Evolutionary conservation across 805 yeast genomes (phyloP), one percentile per base, ranked within the genome.

Genomic region (Lipomyces anomalus): DNA sequence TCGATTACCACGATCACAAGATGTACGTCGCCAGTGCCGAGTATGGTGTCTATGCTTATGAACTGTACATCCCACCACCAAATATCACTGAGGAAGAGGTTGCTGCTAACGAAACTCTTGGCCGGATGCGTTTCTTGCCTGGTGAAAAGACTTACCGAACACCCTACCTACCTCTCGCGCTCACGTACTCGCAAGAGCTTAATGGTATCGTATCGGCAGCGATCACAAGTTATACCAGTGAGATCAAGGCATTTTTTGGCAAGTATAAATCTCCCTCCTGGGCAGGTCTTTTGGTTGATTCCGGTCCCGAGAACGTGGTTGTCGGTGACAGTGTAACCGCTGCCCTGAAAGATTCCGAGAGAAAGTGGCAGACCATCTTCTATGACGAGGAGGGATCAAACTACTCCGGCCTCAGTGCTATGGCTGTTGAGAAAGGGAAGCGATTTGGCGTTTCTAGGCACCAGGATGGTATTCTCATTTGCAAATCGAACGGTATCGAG

Each of bases 111-210:
- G 35, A 23, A 33, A 26, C 42, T 30, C 44, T 50, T 6, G 53
- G 53, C 9, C 32, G 43, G 5, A 48, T 50, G 55, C 55, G 46
- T 30, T 50, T 50, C 40, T 48, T 46, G 28, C 55, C 55, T 17
- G 53, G 53, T 26, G 55, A 50, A 38, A 37, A n/a, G 3, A 34
- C 48, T 4, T 48, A 40, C 47, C 38, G 55, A 9, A 48, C 50
- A 16, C 55, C 55, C 16, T 50, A 50, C 26, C 40, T 50, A 22
- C 55, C 55, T 6, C 18, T 46, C 3, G 49, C 46, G 17, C 37
- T 48, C 16, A 35, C 55, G 21, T 50, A 50, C 46, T 50, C 55
- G 13, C 13, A 17, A 3, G 55, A 50, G 44, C 46, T 50, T 4
- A 52, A 40, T 22, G 53, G 50, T 9, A 37, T 50, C 6, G 55